Evolutionary conservation across 1,284 basidiomycete genomes (phyloP).

Genomic region (Athelia sp.): DNA sequence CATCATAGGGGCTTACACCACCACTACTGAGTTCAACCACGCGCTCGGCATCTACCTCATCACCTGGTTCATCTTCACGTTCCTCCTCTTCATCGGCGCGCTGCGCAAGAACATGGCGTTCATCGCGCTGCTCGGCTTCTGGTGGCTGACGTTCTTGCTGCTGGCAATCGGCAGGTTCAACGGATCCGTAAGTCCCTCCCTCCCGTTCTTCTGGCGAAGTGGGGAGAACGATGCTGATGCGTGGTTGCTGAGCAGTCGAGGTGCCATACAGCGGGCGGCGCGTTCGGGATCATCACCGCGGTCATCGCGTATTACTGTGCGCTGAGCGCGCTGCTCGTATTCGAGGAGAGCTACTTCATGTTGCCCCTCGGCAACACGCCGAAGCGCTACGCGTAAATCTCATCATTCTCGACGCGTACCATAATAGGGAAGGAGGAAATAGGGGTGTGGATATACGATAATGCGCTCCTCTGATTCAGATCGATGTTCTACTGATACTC

Average conservation of each 20-base stretch:
- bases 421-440: too few species aligned
- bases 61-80: slow-evolving; percentile 25
- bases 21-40: slow-evolving; percentile 39
- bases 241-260: not conserved
- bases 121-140: slow-evolving; percentile 67
- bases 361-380: not conserved
- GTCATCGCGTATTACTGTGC: slow-evolving; percentile 69
- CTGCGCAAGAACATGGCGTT: slow-evolving; percentile 66
- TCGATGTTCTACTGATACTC: too few species aligned
- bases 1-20: slow-evolving; percentile 45
- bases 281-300: slow-evolving; percentile 65
- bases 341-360: slow-evolving; percentile 27
- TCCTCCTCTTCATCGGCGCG: slow-evolving; percentile 37
- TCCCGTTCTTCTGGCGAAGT: not conserved
- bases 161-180: slow-evolving; percentile 45
- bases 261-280: slow-evolving; percentile 63
- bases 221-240: slow-evolving; percentile 8
- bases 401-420: too few species aligned
- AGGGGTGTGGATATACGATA: too few species aligned
- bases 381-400: not conserved
- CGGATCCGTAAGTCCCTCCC: slow-evolving; percentile 9
- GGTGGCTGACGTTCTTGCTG: slow-evolving; percentile 60
- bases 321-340: slow-evolving; percentile 52
- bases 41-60: slow-evolving; percentile 66
- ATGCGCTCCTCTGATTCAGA: too few species aligned